Evolutionary conservation across 257 asterid species (phyloP).

Genomic region (Nicotiana benthamiana): DNA sequence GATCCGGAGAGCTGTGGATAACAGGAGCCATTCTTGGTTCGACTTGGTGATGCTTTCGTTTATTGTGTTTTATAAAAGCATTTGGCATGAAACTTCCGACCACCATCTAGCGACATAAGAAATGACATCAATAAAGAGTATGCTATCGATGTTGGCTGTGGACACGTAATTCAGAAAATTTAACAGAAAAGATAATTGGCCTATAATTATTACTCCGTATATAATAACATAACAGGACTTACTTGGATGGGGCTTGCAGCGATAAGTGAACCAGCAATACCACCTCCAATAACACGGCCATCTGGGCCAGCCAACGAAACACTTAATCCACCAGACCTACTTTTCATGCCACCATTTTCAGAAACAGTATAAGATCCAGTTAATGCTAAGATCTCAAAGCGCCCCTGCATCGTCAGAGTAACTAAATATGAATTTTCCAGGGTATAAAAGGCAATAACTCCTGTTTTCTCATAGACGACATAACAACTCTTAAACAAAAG

Average conservation of each 20-base stretch:
- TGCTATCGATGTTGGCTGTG: neutral
- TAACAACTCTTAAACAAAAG: neutral
- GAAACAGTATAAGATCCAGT: conserved; percentile 70
- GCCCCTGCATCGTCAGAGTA: conserved; percentile 64
- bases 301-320: conserved; percentile 85
- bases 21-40: conserved; percentile 32
- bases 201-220: neutral
- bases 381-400: conserved; percentile 74
- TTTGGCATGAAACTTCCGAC: conserved; percentile 73
- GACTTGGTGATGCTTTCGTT: conserved; percentile 29
- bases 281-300: conserved; percentile 95
- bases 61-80: conserved; percentile 27
- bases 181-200: neutral
- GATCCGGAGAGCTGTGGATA: conserved; percentile 30
- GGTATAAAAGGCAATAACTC: neutral
- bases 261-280: conserved; percentile 69
- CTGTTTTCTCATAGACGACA: neutral
- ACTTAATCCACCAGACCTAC: conserved; percentile 76
- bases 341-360: conserved; percentile 57
- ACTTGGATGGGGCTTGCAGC: conserved; percentile 96
- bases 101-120: conserved; percentile 42
- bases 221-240: neutral
- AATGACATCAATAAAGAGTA: no score
- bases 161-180: no score
- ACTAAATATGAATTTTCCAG: neutral